Percentiles rank a stretch among this genome's conserved stretches.
Evolutionary conservation across 2,329 filamentous ascomycete species (phyloP).

Genomic region (Purpureocillium lavendulum): DNA sequence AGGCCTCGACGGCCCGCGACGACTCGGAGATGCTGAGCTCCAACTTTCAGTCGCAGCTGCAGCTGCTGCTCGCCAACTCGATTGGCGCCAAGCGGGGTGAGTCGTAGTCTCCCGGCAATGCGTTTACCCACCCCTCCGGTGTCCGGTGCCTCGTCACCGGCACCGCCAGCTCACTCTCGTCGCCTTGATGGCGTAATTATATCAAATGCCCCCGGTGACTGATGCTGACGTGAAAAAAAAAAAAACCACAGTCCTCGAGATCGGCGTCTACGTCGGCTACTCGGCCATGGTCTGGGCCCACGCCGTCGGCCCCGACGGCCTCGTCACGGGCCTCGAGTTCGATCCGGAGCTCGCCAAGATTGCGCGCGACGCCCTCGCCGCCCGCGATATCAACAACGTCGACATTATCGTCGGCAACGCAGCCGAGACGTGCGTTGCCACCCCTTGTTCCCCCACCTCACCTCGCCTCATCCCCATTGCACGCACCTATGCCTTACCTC

Average conservation of each 20-base stretch:
- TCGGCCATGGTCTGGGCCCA: slow-evolving; percentile 40
- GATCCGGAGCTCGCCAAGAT: slow-evolving; percentile 31
- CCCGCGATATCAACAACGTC: slow-evolving; percentile 32
- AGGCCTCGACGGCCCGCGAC: slow-evolving; percentile 13
- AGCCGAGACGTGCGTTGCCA: slow-evolving; percentile 30
- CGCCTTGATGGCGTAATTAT: too few species aligned
- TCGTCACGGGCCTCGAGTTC: slow-evolving; percentile 37
- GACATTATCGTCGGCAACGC: slow-evolving; percentile 39
- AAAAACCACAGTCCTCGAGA: slow-evolving; percentile 43
- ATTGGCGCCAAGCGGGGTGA: slow-evolving; percentile 32
- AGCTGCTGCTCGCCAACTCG: slow-evolving; percentile 30
- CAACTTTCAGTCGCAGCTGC: slow-evolving; percentile 30
- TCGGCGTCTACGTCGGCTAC: slow-evolving; percentile 41
- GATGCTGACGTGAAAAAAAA: too few species aligned
- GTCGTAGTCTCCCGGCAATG: background rate
- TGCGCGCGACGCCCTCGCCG: slow-evolving; percentile 28
- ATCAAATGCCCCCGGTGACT: too few species aligned
- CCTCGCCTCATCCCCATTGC: too few species aligned
- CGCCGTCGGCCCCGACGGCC: slow-evolving; percentile 33
- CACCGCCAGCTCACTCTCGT: too few species aligned
- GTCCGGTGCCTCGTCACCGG: too few species aligned
- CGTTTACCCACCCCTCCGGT: too few species aligned
- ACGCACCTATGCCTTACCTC: too few species aligned
- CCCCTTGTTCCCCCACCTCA: slow-evolving; percentile 6
- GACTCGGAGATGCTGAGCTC: slow-evolving; percentile 31